These are phyloP conservation scores for Metschnikowia reukaufii DNA, from an alignment of 805 yeast species.

Conservation along the genomic window DNA sequence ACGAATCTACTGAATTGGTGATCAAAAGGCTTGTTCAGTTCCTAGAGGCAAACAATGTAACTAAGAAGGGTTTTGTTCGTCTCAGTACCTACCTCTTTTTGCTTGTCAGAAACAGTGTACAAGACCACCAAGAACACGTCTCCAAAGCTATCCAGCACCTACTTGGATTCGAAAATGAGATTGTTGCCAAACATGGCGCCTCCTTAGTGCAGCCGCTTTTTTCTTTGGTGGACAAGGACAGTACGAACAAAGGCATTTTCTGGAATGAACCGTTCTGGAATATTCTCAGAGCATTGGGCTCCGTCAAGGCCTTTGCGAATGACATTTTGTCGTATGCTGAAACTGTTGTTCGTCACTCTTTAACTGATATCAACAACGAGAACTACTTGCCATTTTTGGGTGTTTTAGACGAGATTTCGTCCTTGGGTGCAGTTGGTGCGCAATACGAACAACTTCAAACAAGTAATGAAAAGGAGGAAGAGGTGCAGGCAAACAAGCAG, in stretches of 20 bases:
- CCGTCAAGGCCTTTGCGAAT: slow-evolving; percentile 42
- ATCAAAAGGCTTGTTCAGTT: slow-evolving; percentile 16
- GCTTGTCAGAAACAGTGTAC: slow-evolving; percentile 38
- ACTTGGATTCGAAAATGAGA: slow-evolving; percentile 39
- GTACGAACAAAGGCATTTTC: slow-evolving; percentile 37
- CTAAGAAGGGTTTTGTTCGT: slow-evolving; percentile 40
- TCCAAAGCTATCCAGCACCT: slow-evolving; percentile 23
- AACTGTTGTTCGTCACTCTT: slow-evolving; percentile 32
- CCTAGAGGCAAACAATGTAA: slow-evolving; percentile 19
- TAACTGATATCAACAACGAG: slow-evolving; percentile 40
- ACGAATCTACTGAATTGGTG: slow-evolving; percentile 21
- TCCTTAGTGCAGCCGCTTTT: slow-evolving; percentile 50
- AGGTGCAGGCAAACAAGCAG: slow-evolving; percentile 45
- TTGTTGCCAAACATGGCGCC: slow-evolving; percentile 44
- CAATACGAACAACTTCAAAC: slow-evolving; percentile 59
- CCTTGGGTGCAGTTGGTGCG: slow-evolving; percentile 77
- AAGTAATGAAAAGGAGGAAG: slow-evolving; percentile 36
- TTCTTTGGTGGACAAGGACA: slow-evolving; percentile 44
- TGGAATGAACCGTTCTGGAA: slow-evolving; percentile 53
- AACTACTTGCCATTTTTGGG: slow-evolving; percentile 71
- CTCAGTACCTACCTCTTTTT: slow-evolving; percentile 53
- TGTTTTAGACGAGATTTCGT: slow-evolving; percentile 72
- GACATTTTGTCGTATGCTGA: slow-evolving; percentile 50
- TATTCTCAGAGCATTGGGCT: slow-evolving; percentile 47
- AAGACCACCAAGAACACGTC: slow-evolving; percentile 13